Base-by-base conservation (phyloP, 768 basidiomycete genomes). In the Tephrocybe sp. region DNA sequence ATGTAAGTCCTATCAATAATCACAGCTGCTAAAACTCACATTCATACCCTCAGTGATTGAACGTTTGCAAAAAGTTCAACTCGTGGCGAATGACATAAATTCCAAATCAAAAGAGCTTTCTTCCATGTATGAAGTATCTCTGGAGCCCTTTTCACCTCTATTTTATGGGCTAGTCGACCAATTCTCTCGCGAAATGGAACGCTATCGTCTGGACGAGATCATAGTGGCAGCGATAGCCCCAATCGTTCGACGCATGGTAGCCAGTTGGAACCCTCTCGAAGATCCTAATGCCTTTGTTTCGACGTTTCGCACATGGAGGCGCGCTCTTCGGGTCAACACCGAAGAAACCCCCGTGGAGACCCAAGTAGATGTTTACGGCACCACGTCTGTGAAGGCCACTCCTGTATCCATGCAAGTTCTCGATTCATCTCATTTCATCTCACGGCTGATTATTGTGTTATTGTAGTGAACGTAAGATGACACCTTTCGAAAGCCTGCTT, bases 171-270 rank as follows among this genome's bases (percentile, higher is more conserved):
- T 98, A n/a, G 70, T 88, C 15, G 73, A 76, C 40, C 79, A 89
- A 39, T 95, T 82, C 56, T 68, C 79, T 2, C 60, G 68, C 12
- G 96, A 98, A 62, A 94, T 91, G 61, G 84, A 87, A 18, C 74
- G 68, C 48, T 89, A 94, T 62, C 74, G 78, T 14, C 70, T 99
- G 28, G 97, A 98, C 57, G 95, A 98, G 63, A 83, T 98, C 20
- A 84, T 96, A 4, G 90, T 99, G 3, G 95, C 88, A 17, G 93
- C 96, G 3, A 88, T 99, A 44, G 81, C 86, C 3, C 97, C 96
- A 1, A 68, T 82, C 12, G 84, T 95, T 28, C 84, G 89, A 41
- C 79, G 86, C 14, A 78, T 88, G 68, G 78, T 91, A 25, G 68
- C 81, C 0, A 77, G 74, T 24, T 99, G 96, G 95, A 73, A 88